A percentile compares a stretch with the other conserved stretches of the same genome.
Conservation (phyloP, 108 stramenopile species). For the Skeletonema marinoi region DNA sequence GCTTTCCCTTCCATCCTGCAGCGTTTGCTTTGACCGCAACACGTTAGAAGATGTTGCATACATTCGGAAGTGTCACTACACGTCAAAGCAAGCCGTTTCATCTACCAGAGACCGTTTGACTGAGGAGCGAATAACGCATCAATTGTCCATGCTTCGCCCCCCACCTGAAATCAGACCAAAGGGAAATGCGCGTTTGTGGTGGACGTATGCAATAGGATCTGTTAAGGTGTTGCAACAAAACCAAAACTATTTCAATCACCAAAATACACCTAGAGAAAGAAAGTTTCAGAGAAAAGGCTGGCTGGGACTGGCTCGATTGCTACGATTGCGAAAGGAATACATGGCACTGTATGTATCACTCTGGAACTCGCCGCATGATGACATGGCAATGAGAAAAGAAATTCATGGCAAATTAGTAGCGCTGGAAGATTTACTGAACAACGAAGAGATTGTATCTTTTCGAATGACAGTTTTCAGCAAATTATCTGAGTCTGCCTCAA, state of each 20-base stretch:
- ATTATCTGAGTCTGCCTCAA: constrained; percentile 1
- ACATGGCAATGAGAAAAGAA: neutral
- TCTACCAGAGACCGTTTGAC: constrained; percentile 22
- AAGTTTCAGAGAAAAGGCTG: constrained; percentile 50
- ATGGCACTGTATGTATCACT: constrained; percentile 45
- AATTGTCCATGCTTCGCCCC: constrained; percentile 18
- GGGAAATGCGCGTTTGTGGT: constrained; percentile 60
- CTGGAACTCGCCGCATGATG: neutral
- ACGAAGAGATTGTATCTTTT: constrained; percentile 66
- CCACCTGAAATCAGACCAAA: constrained; percentile 36
- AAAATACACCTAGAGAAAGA: neutral
- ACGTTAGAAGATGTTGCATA: constrained; percentile 74
- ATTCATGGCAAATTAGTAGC: constrained; percentile 36
- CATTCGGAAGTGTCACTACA: constrained; percentile 58
- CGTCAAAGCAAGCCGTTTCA: constrained; percentile 50
- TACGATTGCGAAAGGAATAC: constrained; percentile 48
- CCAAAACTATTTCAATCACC: neutral
- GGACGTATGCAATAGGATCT: constrained; percentile 63
- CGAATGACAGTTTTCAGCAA: constrained; percentile 50
- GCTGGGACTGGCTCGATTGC: constrained; percentile 48
- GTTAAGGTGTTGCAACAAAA: constrained; percentile 35
- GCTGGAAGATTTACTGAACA: constrained; percentile 60
- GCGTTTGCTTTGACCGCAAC: constrained; percentile 48
- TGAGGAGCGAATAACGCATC: constrained; percentile 18
- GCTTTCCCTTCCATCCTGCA: constrained; percentile 54